These are phyloP conservation scores for Aspergillus sergii DNA, from an alignment of 2,329 filamentous ascomycete genomes.

Conservation along the genomic window DNA sequence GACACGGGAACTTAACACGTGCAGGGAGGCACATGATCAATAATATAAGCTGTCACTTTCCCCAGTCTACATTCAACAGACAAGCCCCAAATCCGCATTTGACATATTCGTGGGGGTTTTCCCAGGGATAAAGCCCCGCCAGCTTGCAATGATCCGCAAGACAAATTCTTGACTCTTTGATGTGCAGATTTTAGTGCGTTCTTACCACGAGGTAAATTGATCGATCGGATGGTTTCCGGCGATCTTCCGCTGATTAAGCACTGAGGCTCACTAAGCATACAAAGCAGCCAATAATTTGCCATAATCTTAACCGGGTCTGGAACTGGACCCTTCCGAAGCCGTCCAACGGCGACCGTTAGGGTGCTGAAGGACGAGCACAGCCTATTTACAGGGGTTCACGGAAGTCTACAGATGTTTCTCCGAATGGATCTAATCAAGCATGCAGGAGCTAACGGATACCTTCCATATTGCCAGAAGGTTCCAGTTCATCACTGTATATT, in stretches of 20 bases:
- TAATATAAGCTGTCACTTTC: neutral
- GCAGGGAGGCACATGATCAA: neutral
- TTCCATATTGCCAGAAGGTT: neutral
- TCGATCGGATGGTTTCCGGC: too few species aligned
- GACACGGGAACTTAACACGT: neutral
- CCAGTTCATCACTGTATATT: neutral
- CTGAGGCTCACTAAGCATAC: neutral
- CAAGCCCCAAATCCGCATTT: neutral
- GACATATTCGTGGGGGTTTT: neutral
- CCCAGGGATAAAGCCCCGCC: neutral
- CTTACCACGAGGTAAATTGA: neutral
- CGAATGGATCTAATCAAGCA: neutral
- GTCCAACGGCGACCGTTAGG: neutral
- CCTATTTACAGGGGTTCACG: neutral
- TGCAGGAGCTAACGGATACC: neutral
- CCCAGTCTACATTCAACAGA: neutral
- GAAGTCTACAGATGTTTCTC: neutral
- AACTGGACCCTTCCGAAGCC: neutral
- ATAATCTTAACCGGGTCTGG: neutral
- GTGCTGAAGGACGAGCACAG: neutral
- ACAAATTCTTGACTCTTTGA: too few species aligned
- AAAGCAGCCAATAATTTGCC: neutral
- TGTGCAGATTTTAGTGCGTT: too few species aligned
- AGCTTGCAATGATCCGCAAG: neutral
- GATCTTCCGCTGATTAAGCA: neutral